These are phyloP conservation scores for Lepraria neglecta DNA, from an alignment of 495 filamentous ascomycete genomes.

Conservation along the genomic window DNA sequence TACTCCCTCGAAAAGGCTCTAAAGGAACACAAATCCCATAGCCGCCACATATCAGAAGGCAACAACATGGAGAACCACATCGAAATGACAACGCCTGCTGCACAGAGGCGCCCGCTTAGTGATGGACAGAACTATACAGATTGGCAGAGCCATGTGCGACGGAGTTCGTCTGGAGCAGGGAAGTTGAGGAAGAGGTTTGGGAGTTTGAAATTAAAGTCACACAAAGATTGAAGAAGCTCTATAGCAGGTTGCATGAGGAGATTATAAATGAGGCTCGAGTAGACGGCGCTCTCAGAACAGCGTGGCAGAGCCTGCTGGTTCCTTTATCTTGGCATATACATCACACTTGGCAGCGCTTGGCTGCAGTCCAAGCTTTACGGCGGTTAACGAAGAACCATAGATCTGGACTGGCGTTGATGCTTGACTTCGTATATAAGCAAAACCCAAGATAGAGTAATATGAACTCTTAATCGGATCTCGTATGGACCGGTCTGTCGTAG, in stretches of 20 bases:
- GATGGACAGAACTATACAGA: constrained; percentile 22
- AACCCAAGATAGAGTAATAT: neutral
- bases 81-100: constrained; percentile 19
- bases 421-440: neutral
- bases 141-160: constrained; percentile 19
- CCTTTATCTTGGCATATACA: too few relatives aligned
- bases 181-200: constrained; percentile 27
- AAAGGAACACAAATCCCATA: constrained; percentile 41
- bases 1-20: constrained; percentile 61
- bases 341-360: too few relatives aligned
- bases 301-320: too few relatives aligned
- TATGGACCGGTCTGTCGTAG: too few relatives aligned
- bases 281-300: too few relatives aligned
- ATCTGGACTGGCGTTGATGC: too few relatives aligned
- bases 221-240: neutral
- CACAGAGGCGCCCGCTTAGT: constrained; percentile 13
- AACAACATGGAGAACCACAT: constrained; percentile 11
- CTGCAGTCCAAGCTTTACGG: too few relatives aligned
- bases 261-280: too few relatives aligned
- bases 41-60: constrained; percentile 24
- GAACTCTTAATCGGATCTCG: neutral
- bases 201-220: constrained; percentile 15
- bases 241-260: too few relatives aligned
- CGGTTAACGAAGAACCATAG: too few relatives aligned
- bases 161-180: constrained; percentile 18